Percentiles rank a stretch among this genome's conserved stretches.
These are phyloP conservation scores for thale cress (Arabidopsis thaliana) DNA, from an alignment of 345 rosid genomes.

Conservation along the genomic window DNA sequence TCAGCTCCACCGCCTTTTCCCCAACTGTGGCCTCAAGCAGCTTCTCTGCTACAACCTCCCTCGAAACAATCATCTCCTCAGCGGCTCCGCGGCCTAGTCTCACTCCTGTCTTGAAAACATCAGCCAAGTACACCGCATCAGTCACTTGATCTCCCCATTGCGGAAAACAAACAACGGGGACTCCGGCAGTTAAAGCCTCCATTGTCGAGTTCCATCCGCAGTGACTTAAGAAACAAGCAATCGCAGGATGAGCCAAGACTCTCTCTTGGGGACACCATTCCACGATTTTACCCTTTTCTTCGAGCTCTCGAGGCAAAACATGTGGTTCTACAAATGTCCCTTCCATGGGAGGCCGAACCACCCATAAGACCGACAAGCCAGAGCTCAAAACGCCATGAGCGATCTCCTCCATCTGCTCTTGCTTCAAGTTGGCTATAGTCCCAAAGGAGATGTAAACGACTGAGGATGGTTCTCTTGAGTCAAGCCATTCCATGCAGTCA, in stretches of 20 bases:
- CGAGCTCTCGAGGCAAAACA: slow-evolving; percentile 27
- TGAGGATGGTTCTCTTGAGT: slow-evolving; percentile 43
- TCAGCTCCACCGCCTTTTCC: slow-evolving; percentile 56
- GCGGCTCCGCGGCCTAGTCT: slow-evolving; percentile 68
- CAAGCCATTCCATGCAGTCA: slow-evolving; percentile 65
- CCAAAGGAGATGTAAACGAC: slow-evolving; percentile 62
- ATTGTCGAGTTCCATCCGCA: slow-evolving; percentile 57
- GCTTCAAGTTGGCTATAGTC: slow-evolving; percentile 36
- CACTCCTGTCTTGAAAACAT: slow-evolving; percentile 64
- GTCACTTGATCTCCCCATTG: slow-evolving; percentile 89
- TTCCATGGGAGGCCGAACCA: not conserved
- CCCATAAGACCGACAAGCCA: slow-evolving; percentile 36
- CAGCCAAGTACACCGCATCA: slow-evolving; percentile 63
- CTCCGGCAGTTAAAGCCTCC: slow-evolving; percentile 67
- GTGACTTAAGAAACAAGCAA: slow-evolving; percentile 45
- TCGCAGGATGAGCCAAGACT: slow-evolving; percentile 40
- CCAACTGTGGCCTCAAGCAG: slow-evolving; percentile 61
- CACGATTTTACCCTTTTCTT: slow-evolving; percentile 37
- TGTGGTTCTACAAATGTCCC: not conserved
- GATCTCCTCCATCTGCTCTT: slow-evolving; percentile 48
- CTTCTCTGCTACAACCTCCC: slow-evolving; percentile 65
- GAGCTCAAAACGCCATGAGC: slow-evolving; percentile 39
- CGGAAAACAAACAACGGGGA: slow-evolving; percentile 70
- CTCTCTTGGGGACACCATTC: slow-evolving; percentile 47
- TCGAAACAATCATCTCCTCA: slow-evolving; percentile 51